Evolutionary conservation across 2,329 filamentous ascomycete genomes (phyloP).

Genomic region (Zymoseptoria pseudotritici): DNA sequence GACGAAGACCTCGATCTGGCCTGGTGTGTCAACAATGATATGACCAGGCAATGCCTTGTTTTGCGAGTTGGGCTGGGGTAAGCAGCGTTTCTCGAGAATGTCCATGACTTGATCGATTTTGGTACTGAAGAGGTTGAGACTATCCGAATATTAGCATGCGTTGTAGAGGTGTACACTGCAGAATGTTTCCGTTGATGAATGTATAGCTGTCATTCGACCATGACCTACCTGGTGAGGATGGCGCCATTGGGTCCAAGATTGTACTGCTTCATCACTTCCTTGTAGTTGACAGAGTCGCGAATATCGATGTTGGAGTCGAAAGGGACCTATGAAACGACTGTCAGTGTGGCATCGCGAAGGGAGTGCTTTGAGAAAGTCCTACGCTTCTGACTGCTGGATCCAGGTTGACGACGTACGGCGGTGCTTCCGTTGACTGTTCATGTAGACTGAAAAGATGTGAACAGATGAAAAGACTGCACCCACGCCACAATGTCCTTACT

Average conservation of each 20-base stretch:
- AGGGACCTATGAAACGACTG: slow-evolving; percentile 50
- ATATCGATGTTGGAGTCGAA: slow-evolving; percentile 99
- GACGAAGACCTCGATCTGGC: slow-evolving; percentile 97
- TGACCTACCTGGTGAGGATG: slow-evolving; percentile 66
- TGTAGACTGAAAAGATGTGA: slow-evolving; percentile 50
- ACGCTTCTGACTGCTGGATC: slow-evolving; percentile 81
- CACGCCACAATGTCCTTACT: slow-evolving; percentile 32
- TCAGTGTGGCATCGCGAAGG: not conserved
- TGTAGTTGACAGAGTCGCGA: slow-evolving; percentile 97
- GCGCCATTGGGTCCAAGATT: slow-evolving; percentile 95
- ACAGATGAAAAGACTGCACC: not conserved
- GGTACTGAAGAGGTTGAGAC: slow-evolving; percentile 87
- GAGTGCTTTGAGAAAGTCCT: not conserved
- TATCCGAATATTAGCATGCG: not conserved
- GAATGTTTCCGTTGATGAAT: too few species aligned
- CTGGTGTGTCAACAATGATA: slow-evolving; percentile 90
- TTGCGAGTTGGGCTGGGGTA: slow-evolving; percentile 31
- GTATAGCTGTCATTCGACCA: too few species aligned
- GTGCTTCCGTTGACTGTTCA: slow-evolving; percentile 53
- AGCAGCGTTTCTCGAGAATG: slow-evolving; percentile 74
- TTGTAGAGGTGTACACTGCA: not conserved
- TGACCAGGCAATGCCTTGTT: slow-evolving; percentile 60
- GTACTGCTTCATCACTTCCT: slow-evolving; percentile 99
- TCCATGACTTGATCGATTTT: slow-evolving; percentile 93
- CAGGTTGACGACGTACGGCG: slow-evolving; percentile 94